phyloP scores from a whole-genome alignment of 192 early-diverging fungal species.

The Coemansia brasiliensis region DNA sequence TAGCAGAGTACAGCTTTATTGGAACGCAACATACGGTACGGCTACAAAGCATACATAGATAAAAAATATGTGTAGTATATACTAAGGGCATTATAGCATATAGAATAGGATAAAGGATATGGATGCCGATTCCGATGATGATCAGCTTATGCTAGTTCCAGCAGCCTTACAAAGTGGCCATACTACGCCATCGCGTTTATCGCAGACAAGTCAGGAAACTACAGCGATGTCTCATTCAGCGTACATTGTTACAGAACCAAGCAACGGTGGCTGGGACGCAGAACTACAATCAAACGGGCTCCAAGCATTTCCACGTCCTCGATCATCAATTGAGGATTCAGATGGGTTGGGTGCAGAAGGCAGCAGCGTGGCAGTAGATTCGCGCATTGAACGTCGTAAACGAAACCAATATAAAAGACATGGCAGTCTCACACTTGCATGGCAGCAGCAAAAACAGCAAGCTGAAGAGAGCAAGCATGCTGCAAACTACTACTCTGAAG shows the following conservation, averaged over 20 bases:
- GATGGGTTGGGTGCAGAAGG: background rate
- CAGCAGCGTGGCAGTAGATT: slow-evolving; percentile 9
- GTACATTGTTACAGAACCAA: too few species aligned
- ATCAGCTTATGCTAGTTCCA: slow-evolving; percentile 22
- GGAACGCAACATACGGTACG: too few species aligned
- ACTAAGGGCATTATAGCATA: background rate
- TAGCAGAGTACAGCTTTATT: background rate
- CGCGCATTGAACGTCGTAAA: slow-evolving; percentile 31
- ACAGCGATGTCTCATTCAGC: background rate
- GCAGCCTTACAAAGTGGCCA: slow-evolving; percentile 46
- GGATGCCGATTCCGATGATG: slow-evolving; percentile 7
- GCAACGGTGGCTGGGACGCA: slow-evolving; percentile 1
- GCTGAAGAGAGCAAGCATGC: background rate
- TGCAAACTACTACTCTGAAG: background rate
- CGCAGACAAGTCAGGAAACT: slow-evolving; percentile 8
- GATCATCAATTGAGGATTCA: slow-evolving; percentile 24
- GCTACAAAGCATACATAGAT: too few species aligned
- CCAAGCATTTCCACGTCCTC: slow-evolving; percentile 29
- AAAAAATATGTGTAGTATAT: too few species aligned
- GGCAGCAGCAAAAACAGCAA: slow-evolving; percentile 20
- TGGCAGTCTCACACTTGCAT: slow-evolving; percentile 47
- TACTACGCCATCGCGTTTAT: slow-evolving; percentile 29
- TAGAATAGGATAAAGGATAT: background rate
- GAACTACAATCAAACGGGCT: background rate
- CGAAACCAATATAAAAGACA: slow-evolving; percentile 52